Percentiles rank a stretch among this genome's conserved stretches.
Conservation (phyloP, 176 grass and related monocot genomes). For the Carex littledalei region DNA sequence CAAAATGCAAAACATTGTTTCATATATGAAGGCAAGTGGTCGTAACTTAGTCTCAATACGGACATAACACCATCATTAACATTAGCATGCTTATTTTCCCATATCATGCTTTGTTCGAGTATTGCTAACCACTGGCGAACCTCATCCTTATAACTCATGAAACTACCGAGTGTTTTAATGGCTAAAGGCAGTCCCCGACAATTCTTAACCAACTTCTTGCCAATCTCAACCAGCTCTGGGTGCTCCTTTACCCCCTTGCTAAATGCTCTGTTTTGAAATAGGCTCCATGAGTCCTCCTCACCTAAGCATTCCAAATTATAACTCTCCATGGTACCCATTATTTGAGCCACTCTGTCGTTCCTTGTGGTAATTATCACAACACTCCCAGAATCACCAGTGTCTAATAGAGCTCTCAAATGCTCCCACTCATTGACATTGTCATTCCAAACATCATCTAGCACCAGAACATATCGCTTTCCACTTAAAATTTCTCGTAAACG, state of each 20-base stretch:
- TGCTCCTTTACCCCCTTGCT: not conserved
- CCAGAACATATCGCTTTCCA: not conserved
- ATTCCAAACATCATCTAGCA: constrained; percentile 25
- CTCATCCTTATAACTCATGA: not conserved
- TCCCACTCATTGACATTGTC: not conserved
- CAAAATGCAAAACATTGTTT: constrained; percentile 23
- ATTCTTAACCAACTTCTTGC: not conserved
- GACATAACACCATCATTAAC: not conserved
- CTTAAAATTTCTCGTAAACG: not conserved
- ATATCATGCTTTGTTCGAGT: not conserved
- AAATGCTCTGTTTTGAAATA: constrained; percentile 12
- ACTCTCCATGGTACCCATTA: not conserved
- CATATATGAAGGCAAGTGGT: not conserved
- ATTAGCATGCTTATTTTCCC: not conserved
- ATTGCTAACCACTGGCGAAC: not conserved
- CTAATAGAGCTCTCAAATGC: not conserved
- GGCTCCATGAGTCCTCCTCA: not conserved
- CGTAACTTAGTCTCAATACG: not conserved
- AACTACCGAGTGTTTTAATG: not conserved
- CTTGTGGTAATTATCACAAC: not conserved
- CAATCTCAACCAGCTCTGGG: not conserved
- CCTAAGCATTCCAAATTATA: not conserved
- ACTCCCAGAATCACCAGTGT: not conserved
- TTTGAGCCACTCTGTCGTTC: not conserved
- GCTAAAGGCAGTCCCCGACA: not conserved